Evolutionary conservation across 2,329 filamentous ascomycete genomes (phyloP).

Genomic region (Blumeria graminis): DNA sequence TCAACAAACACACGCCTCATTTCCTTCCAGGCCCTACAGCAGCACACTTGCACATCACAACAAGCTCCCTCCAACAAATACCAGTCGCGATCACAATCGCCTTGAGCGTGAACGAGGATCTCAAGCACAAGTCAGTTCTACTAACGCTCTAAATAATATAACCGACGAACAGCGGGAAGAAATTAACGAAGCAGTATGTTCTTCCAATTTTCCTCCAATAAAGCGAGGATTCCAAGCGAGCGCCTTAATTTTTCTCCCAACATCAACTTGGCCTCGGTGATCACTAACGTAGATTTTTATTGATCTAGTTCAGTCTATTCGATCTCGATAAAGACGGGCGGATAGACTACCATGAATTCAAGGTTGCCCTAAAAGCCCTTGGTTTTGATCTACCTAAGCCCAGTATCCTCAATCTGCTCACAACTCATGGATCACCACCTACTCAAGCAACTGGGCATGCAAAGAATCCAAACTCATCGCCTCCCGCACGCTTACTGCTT

Average conservation of each 20-base stretch:
- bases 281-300: background rate
- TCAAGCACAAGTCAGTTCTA: slow-evolving; percentile 9
- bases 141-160: slow-evolving; percentile 21
- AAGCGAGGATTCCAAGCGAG: too few relatives aligned
- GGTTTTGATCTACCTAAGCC: slow-evolving; percentile 78
- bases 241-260: too few relatives aligned
- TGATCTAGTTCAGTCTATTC: slow-evolving; percentile 66
- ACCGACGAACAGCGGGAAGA: slow-evolving; percentile 81
- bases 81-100: slow-evolving; percentile 17
- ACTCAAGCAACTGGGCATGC: slow-evolving; percentile 22
- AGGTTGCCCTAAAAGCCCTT: slow-evolving; percentile 83
- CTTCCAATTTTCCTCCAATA: background rate
- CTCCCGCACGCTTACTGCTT: slow-evolving; percentile 35
- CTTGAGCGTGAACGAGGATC: slow-evolving; percentile 19
- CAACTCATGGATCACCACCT: slow-evolving; percentile 48
- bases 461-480: slow-evolving; percentile 18
- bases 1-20: slow-evolving; percentile 23
- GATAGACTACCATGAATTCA: slow-evolving; percentile 95
- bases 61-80: slow-evolving; percentile 25
- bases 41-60: slow-evolving; percentile 19
- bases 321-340: slow-evolving; percentile 85
- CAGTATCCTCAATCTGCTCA: slow-evolving; percentile 61
- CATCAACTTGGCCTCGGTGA: too few relatives aligned
- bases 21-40: slow-evolving; percentile 19
- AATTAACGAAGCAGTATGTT: slow-evolving; percentile 71